Conservation (phyloP, 1,139 yeast genomes). For the Oligophagozyma castellii region DNA sequence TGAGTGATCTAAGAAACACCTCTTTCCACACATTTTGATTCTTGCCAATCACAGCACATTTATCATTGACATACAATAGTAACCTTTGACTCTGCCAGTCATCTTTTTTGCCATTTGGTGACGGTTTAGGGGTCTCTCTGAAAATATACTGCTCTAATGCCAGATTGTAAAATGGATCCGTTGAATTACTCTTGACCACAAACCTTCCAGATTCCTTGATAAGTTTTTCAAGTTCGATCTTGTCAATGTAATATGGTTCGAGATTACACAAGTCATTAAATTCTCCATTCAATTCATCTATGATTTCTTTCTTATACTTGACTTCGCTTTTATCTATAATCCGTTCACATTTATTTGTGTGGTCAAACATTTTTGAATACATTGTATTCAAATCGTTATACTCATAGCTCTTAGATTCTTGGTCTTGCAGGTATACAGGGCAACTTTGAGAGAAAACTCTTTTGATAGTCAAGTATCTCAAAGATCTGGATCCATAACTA, state of each 20-base stretch:
- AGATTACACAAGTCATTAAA: conserved; percentile 9
- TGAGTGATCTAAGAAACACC: conserved; percentile 48
- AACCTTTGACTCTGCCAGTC: conserved; percentile 33
- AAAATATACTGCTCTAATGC: conserved; percentile 77
- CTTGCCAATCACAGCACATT: conserved; percentile 90
- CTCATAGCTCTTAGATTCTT: conserved; percentile 12
- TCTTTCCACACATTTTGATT: conserved; percentile 95
- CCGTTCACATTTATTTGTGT: background rate
- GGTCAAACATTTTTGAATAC: conserved; percentile 19
- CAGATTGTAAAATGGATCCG: conserved; percentile 61
- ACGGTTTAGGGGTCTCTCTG: conserved; percentile 37
- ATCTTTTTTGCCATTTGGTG: conserved; percentile 14
- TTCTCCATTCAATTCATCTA: conserved; percentile 18
- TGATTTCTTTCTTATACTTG: background rate
- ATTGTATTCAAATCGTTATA: conserved; percentile 17
- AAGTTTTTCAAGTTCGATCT: conserved; percentile 5
- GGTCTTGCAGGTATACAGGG: no score
- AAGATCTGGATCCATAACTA: no score
- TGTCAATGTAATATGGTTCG: background rate
- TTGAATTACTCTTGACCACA: conserved; percentile 22
- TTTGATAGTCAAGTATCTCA: no score
- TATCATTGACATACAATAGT: conserved; percentile 60
- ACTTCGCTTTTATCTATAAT: background rate
- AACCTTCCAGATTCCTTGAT: conserved; percentile 15
- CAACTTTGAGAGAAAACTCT: no score